These are phyloP conservation scores for Paraphaeosphaeria sporulosa DNA, from an alignment of 2,329 filamentous ascomycete species.

Conservation along the genomic window DNA sequence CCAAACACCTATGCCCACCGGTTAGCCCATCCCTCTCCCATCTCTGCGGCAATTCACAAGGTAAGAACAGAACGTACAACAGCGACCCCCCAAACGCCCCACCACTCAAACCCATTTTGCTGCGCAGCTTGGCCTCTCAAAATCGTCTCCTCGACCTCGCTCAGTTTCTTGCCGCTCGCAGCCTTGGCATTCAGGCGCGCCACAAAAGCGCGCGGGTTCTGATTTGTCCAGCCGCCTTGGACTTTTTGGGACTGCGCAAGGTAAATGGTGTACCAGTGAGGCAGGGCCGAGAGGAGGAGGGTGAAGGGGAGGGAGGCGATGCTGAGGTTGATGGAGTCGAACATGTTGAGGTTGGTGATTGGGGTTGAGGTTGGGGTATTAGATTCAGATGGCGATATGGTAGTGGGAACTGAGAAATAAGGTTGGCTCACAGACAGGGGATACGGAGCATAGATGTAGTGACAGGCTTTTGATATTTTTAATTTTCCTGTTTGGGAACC, in stretches of 20 bases:
- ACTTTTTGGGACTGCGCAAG: not conserved
- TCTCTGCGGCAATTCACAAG: too few species aligned
- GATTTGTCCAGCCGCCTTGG: not conserved
- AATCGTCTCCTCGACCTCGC: not conserved
- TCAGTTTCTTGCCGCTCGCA: not conserved
- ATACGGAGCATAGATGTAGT: not conserved
- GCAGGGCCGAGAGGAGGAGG: not conserved
- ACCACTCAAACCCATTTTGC: not conserved
- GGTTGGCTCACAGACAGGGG: not conserved
- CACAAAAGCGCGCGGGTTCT: not conserved
- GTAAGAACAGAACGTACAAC: not conserved
- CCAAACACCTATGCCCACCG: not conserved
- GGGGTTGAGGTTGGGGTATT: too few species aligned
- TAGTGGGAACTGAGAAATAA: too few species aligned
- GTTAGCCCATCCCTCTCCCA: too few species aligned
- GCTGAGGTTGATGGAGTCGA: not conserved
- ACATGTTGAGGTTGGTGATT: not conserved
- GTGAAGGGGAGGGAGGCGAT: not conserved
- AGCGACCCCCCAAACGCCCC: not conserved
- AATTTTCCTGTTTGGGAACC: not conserved
- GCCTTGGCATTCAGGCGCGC: not conserved
- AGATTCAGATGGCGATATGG: too few species aligned
- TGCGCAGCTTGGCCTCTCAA: not conserved
- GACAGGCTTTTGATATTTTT: not conserved
- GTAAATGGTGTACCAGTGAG: not conserved